Conservation (phyloP, 1,284 basidiomycete genomes). For the Neolentinus lepideus region DNA sequence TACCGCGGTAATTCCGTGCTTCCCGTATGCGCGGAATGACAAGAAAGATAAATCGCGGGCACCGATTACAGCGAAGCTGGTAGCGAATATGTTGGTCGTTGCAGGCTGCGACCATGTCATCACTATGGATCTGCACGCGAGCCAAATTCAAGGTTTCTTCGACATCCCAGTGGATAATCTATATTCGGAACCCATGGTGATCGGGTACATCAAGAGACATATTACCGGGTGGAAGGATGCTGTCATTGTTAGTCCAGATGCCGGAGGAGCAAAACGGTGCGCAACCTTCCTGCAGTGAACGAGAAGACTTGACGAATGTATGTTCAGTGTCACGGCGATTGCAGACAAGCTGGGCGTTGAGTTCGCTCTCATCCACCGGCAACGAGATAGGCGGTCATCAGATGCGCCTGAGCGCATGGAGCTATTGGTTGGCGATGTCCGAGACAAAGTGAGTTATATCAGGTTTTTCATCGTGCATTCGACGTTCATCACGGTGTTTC, state of each 20-base stretch:
- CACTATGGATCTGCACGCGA: conserved; percentile 97
- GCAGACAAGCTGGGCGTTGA: conserved; percentile 95
- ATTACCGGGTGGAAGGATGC: conserved; percentile 85
- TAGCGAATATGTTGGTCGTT: conserved; percentile 95
- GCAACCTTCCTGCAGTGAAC: conserved; percentile 21
- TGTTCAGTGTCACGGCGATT: conserved; percentile 78
- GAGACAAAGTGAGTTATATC: conserved; percentile 61
- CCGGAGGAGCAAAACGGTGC: conserved; percentile 95
- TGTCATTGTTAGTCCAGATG: conserved; percentile 96
- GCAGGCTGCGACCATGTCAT: conserved; percentile 99
- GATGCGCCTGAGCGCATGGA: conserved; percentile 80
- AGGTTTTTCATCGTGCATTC: not conserved
- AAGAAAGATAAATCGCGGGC: conserved; percentile 97
- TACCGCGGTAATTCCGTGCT: conserved; percentile 97
- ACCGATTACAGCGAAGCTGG: conserved; percentile 97
- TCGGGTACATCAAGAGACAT: conserved; percentile 83
- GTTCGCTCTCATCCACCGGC: conserved; percentile 95
- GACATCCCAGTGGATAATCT: conserved; percentile 98
- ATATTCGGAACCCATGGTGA: conserved; percentile 84
- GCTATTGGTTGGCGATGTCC: conserved; percentile 94
- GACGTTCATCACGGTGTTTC: not conserved
- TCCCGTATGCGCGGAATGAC: conserved; percentile 95
- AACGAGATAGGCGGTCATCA: conserved; percentile 58
- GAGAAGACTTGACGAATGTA: conserved; percentile 4
- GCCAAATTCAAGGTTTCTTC: conserved; percentile 99